A percentile compares a stretch with the other conserved stretches of the same genome.
These are phyloP conservation scores for Aplosporella prunicola DNA, from an alignment of 2,329 filamentous ascomycete genomes.

Conservation along the genomic window DNA sequence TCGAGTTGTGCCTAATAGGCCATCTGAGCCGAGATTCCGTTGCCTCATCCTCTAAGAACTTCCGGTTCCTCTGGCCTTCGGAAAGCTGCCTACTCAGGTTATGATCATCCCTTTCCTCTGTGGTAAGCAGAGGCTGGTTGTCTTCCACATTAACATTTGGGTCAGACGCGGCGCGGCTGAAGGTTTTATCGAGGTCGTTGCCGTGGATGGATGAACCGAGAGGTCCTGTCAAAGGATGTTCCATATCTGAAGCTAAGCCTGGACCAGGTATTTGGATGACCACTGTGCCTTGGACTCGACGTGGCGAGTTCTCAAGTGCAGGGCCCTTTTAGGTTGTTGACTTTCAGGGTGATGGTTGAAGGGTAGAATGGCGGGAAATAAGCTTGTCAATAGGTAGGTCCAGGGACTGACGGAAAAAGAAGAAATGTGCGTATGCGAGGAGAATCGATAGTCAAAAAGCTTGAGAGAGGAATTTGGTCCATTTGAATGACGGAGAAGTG, in stretches of 20 bases:
- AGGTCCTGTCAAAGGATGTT: neutral
- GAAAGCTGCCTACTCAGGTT: constrained; percentile 1
- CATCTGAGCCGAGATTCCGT: neutral
- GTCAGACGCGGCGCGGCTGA: neutral
- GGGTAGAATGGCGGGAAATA: too few species aligned
- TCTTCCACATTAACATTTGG: constrained; percentile 1
- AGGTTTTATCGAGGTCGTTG: neutral
- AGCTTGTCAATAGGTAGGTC: too few species aligned
- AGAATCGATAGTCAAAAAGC: too few species aligned
- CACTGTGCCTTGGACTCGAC: too few species aligned
- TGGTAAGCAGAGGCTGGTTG: neutral
- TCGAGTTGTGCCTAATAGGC: constrained; percentile 5
- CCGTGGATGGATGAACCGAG: neutral
- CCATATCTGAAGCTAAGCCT: neutral
- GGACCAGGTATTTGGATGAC: too few species aligned
- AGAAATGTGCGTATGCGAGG: too few species aligned
- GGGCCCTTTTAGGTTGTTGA: too few species aligned
- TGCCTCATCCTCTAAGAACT: neutral
- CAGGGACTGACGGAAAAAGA: too few species aligned
- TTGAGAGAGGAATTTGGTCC: too few species aligned
- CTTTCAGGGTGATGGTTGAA: neutral
- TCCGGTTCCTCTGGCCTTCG: neutral
- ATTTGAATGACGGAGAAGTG: too few species aligned
- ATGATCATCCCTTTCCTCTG: neutral
- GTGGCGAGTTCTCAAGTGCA: too few species aligned